Conservation (phyloP, 495 filamentous ascomycete species). For the Chaetomium cochliodes region DNA sequence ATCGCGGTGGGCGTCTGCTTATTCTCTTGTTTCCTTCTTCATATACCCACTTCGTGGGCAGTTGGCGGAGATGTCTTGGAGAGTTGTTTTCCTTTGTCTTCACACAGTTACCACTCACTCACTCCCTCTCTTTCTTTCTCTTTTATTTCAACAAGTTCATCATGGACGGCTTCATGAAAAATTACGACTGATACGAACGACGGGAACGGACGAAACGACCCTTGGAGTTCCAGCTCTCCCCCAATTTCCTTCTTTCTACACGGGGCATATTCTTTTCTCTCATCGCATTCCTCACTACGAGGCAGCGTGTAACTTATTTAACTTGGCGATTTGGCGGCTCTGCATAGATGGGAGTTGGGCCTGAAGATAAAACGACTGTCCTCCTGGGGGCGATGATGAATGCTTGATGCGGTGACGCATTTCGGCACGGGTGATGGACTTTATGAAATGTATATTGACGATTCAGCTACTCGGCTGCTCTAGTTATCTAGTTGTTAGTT, state of each 20-base stretch:
- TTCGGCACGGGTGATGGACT: background rate
- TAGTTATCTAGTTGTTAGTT: background rate
- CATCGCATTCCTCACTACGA: background rate
- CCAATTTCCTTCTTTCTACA: background rate
- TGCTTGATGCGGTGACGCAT: slow-evolving; percentile 11
- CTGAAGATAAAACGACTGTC: slow-evolving; percentile 20
- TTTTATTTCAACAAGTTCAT: background rate
- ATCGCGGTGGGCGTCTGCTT: slow-evolving; percentile 21
- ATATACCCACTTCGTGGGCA: slow-evolving; percentile 11
- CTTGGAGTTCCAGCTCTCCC: background rate
- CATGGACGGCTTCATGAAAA: slow-evolving; percentile 20
- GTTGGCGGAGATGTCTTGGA: slow-evolving; percentile 3
- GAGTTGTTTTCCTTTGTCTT: slow-evolving; percentile 18
- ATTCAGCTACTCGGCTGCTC: background rate
- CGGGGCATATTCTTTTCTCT: slow-evolving; percentile 4
- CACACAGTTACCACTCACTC: slow-evolving; percentile 11
- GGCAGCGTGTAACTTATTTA: background rate
- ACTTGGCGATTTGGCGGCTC: background rate
- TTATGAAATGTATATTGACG: background rate
- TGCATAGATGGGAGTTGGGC: slow-evolving; percentile 19
- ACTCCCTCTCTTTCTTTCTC: slow-evolving; percentile 8
- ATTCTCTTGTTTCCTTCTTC: slow-evolving; percentile 11
- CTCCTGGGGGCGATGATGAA: slow-evolving; percentile 16
- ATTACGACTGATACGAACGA: slow-evolving; percentile 17
- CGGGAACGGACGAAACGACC: slow-evolving; percentile 13